Evolutionary conservation across 805 yeast species (phyloP), one percentile per base, ranked within the genome.

Genomic region (Nakazawaea molendinolei): DNA sequence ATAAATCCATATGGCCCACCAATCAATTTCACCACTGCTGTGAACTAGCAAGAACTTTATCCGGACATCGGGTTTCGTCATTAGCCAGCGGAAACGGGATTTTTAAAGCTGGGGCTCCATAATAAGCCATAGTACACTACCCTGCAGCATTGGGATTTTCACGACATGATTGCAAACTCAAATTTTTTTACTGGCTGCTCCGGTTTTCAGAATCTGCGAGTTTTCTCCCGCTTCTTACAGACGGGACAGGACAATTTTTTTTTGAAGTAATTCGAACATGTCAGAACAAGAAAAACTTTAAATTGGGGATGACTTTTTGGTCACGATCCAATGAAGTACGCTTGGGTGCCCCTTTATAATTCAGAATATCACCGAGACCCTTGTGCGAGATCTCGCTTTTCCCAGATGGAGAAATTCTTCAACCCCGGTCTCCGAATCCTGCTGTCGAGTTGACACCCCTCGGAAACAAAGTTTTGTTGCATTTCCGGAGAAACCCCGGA

Each of bases 41-140:
- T 22, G 8, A 22, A 22, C 23, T 8, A 22, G 15, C 7, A n/a
- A 25, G n/a, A 25, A 10, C 8, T 23, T 33, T 25, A 34, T 34
- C 38, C 38, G 38, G 38, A 28, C 12, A 22, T 34, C 38, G 38
- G 38, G n/a, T 13, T 28, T 27, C 31, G 25, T 20, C 17, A 9
- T 30, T 3, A 3, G 27, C 23, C 34, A 22, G 8, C 12, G 15
- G 19, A 24, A 35, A 29, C 24, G 39, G 39, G 39, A 35, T 23
- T 35, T 28, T 13, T 10, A 8, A 9, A 18, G 23, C 23, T 34
- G 38, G 38, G 38, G 38, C 16, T 19, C 15, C 15, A 23, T 22
- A 13, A 9, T 9, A 6, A 3, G 8, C 17, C 8, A 20, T 21
- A 27, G 18, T 18, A 3, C 5, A 10, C 10, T 16, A 15, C 34